Evolutionary conservation across 2,329 filamentous ascomycete genomes (phyloP).

Genomic region (Sclerotinia nivalis): DNA sequence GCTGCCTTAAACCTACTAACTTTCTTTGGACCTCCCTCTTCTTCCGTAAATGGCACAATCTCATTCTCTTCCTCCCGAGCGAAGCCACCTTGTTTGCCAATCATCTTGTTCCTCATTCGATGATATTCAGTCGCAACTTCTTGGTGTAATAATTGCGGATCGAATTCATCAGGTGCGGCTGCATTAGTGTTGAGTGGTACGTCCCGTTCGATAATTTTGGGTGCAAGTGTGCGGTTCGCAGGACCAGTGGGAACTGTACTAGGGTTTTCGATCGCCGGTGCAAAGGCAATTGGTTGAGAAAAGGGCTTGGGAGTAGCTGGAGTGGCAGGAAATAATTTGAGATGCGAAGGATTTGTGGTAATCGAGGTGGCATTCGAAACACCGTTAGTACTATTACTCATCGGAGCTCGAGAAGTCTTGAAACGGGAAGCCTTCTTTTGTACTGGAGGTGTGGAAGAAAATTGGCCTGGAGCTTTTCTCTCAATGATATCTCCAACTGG

Average conservation of each 20-base stretch:
- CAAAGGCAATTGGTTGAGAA: slow-evolving; percentile 36
- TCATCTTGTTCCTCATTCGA: slow-evolving; percentile 76
- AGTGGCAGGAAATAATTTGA: slow-evolving; percentile 34
- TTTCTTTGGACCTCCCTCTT: slow-evolving; percentile 61
- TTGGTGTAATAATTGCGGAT: slow-evolving; percentile 70
- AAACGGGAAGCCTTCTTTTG: slow-evolving; percentile 47
- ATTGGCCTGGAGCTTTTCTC: slow-evolving; percentile 33
- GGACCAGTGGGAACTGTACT: slow-evolving; percentile 42
- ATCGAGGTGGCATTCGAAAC: slow-evolving; percentile 22
- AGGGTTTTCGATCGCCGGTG: slow-evolving; percentile 26
- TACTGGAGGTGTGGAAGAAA: slow-evolving; percentile 32
- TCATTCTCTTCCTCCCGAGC: slow-evolving; percentile 64
- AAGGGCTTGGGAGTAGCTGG: slow-evolving; percentile 33
- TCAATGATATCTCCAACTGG: slow-evolving; percentile 53
- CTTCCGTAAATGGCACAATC: slow-evolving; percentile 65
- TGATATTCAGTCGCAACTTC: slow-evolving; percentile 85
- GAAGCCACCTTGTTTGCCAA: slow-evolving; percentile 82
- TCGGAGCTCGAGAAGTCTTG: slow-evolving; percentile 43
- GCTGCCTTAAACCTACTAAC: slow-evolving; percentile 76
- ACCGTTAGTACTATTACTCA: slow-evolving; percentile 28
- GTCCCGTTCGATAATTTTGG: slow-evolving; percentile 58
- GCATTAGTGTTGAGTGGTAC: slow-evolving; percentile 38
- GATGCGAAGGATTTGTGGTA: slow-evolving; percentile 17
- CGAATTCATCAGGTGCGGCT: slow-evolving; percentile 63
- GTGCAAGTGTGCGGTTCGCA: slow-evolving; percentile 56